phyloP scores from a whole-genome alignment of 164 flowering plant genomes.

The Stephania cephalantha region DNA sequence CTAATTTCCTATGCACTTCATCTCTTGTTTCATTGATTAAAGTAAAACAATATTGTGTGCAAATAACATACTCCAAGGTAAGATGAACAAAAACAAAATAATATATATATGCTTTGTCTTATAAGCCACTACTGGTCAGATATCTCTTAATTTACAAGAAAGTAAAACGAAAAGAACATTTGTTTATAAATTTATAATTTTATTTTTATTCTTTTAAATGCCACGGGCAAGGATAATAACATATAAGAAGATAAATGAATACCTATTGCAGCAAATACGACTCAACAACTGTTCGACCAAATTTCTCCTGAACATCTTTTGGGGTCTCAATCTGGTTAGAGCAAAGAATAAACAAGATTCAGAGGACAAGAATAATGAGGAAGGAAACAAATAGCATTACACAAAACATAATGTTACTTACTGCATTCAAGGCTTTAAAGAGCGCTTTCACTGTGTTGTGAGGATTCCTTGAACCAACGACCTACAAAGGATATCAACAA shows the following conservation, averaged over 20 bases:
- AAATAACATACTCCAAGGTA: too few relatives aligned
- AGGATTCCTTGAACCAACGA: slow-evolving; percentile 88
- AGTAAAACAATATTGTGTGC: too few relatives aligned
- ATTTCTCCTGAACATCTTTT: slow-evolving; percentile 87
- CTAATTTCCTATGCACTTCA: too few relatives aligned
- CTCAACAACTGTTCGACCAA: slow-evolving; percentile 90
- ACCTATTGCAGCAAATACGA: slow-evolving; percentile 56
- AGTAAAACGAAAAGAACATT: too few relatives aligned
- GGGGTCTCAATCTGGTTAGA: slow-evolving; percentile 74
- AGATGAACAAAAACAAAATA: too few relatives aligned
- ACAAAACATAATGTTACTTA: slow-evolving; percentile 15
- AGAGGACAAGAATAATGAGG: not conserved
- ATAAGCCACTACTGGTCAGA: too few relatives aligned
- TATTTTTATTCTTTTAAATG: not conserved
- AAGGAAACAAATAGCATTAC: not conserved
- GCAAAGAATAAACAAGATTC: not conserved
- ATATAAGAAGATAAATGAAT: not conserved
- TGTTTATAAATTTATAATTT: not conserved
- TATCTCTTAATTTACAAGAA: not conserved
- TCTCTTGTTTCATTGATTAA: too few relatives aligned
- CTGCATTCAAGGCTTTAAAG: slow-evolving; percentile 61
- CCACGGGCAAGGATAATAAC: not conserved
- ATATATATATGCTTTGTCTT: too few relatives aligned
- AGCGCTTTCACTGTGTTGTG: slow-evolving; percentile 85
- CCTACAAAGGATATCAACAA: slow-evolving; percentile 32